Evolutionary conservation across 139 green algal species (phyloP).

Genomic region (Tetradesmus obliquus): DNA sequence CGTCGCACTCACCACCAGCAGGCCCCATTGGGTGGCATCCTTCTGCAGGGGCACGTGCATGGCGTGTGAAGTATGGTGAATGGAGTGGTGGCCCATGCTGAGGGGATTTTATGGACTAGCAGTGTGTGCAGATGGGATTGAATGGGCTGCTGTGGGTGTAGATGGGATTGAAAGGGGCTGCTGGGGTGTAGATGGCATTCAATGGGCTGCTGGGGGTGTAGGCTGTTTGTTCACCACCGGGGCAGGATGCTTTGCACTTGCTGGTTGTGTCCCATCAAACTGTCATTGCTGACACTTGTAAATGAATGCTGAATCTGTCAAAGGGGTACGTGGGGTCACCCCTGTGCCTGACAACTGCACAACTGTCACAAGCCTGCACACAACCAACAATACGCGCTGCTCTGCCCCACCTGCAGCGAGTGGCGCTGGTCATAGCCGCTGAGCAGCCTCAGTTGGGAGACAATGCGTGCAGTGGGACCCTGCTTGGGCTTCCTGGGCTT

Average conservation of each 20-base stretch:
- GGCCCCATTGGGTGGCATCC: background rate
- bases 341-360: too few species aligned
- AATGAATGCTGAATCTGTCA: too few species aligned
- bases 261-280: too few species aligned
- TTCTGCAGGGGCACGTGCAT: background rate
- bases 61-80: background rate
- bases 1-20: background rate
- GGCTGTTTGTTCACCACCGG: too few species aligned
- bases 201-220: too few species aligned
- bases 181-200: background rate
- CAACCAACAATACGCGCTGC: background rate
- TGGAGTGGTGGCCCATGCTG: background rate
- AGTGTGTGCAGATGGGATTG: too few species aligned
- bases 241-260: too few species aligned
- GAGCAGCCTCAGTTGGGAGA: background rate
- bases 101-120: background rate
- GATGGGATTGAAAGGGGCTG: background rate
- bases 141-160: too few species aligned
- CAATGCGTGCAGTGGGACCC: background rate
- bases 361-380: too few species aligned
- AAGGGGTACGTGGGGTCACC: too few species aligned
- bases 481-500: conserved; percentile 6
- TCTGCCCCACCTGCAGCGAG: background rate
- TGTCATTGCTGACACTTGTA: too few species aligned
- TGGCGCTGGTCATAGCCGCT: conserved; percentile 24